Percentiles rank a stretch among this genome's conserved stretches.
Evolutionary conservation across 495 filamentous ascomycete species (phyloP).

Genomic region (Recurvomyces mirabilis): DNA sequence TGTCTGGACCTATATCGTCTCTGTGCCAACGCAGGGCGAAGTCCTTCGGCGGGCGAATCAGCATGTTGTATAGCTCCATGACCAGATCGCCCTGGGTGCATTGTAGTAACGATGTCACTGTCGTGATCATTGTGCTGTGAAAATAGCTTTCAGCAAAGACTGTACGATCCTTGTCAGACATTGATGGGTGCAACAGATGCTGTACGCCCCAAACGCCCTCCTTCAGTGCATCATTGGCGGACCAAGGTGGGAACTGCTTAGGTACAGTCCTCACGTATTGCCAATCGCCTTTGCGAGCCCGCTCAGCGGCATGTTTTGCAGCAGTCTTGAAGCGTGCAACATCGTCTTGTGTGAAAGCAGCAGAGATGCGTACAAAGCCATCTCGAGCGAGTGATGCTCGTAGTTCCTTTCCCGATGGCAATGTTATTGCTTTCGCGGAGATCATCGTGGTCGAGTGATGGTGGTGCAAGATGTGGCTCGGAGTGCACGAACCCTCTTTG

Average conservation of each 20-base stretch:
- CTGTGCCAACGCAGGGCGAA: slow-evolving; percentile 69
- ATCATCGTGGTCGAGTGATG: slow-evolving; percentile 1
- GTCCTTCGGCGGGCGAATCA: slow-evolving; percentile 52
- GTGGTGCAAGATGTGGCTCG: no score
- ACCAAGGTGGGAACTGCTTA: slow-evolving; percentile 81
- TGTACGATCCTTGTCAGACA: slow-evolving; percentile 40
- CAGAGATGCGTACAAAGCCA: slow-evolving; percentile 31
- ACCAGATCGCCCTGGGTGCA: slow-evolving; percentile 43
- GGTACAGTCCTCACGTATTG: slow-evolving; percentile 70
- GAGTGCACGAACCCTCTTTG: no score
- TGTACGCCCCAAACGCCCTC: slow-evolving; percentile 78
- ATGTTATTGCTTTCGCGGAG: background rate
- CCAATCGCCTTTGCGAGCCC: slow-evolving; percentile 55
- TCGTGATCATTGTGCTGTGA: slow-evolving; percentile 42
- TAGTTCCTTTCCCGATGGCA: slow-evolving; percentile 13
- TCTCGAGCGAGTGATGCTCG: slow-evolving; percentile 24
- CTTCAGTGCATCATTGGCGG: slow-evolving; percentile 31
- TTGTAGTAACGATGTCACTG: slow-evolving; percentile 47
- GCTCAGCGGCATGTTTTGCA: slow-evolving; percentile 39
- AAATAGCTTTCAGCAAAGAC: slow-evolving; percentile 58
- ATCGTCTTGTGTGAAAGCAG: slow-evolving; percentile 37
- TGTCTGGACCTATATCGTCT: slow-evolving; percentile 57
- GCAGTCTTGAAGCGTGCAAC: slow-evolving; percentile 44
- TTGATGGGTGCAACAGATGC: slow-evolving; percentile 63
- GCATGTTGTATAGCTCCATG: slow-evolving; percentile 72